Evolutionary conservation across 2,329 filamentous ascomycete genomes (phyloP).

Genomic region (Teratosphaeria epicoccoides): DNA sequence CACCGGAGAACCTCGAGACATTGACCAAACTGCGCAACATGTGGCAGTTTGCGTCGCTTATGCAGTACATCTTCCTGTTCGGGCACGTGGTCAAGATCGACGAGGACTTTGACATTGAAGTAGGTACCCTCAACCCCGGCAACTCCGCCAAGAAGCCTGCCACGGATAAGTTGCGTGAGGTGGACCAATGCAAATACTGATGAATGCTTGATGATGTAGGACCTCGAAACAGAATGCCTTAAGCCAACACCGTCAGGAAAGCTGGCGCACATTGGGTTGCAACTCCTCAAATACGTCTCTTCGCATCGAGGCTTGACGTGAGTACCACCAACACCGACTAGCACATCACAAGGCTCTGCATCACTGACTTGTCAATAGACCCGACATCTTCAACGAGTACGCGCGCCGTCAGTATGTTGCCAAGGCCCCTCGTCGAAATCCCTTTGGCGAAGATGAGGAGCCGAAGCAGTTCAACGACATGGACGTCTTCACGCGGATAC

Average conservation of each 20-base stretch:
- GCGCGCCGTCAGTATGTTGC: conserved; percentile 75
- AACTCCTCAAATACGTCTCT: conserved; percentile 83
- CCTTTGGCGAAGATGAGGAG: conserved; percentile 68
- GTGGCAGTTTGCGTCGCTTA: conserved; percentile 92
- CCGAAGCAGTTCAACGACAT: conserved; percentile 69
- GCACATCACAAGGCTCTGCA: neutral
- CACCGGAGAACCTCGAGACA: conserved; percentile 29
- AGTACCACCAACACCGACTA: conserved; percentile 27
- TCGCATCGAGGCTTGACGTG: conserved; percentile 89
- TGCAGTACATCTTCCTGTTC: conserved; percentile 89
- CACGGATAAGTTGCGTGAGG: neutral
- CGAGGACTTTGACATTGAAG: conserved; percentile 80
- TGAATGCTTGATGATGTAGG: conserved; percentile 41
- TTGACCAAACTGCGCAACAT: conserved; percentile 68
- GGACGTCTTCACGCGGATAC: conserved; percentile 71
- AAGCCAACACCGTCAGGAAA: conserved; percentile 61
- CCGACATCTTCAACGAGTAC: conserved; percentile 86
- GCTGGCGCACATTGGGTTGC: conserved; percentile 71
- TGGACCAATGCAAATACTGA: conserved; percentile 2
- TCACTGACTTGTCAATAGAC: conserved; percentile 40
- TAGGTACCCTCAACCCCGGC: conserved; percentile 34
- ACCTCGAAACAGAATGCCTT: conserved; percentile 79
- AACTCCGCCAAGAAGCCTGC: neutral
- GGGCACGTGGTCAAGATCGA: conserved; percentile 82
- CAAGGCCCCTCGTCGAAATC: conserved; percentile 71